These are phyloP conservation scores for Sugiyamaella japonica DNA, from an alignment of 1,139 yeast species.

Conservation along the genomic window DNA sequence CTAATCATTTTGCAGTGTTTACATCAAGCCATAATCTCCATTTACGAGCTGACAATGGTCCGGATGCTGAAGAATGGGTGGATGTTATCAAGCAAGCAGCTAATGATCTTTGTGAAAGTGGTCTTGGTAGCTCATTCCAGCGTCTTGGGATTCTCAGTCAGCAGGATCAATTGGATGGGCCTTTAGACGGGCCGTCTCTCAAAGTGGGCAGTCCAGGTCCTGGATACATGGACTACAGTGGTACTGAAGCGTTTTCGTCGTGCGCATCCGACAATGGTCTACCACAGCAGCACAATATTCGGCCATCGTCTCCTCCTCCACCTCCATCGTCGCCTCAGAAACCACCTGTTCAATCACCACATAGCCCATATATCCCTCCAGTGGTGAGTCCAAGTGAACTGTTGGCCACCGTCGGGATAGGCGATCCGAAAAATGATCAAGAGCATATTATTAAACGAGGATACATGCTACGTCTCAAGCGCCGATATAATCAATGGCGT, in stretches of 20 bases:
- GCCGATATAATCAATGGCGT: conserved; percentile 52
- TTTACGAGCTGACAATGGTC: conserved; percentile 44
- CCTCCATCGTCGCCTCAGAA: background rate
- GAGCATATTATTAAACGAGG: conserved; percentile 50
- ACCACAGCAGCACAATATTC: background rate
- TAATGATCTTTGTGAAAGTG: conserved; percentile 31
- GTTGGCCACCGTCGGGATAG: conserved; percentile 10
- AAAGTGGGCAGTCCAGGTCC: conserved; percentile 14
- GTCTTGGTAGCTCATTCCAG: conserved; percentile 32
- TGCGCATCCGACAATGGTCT: conserved; percentile 18
- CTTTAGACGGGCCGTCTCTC: background rate
- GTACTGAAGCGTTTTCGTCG: conserved; percentile 22
- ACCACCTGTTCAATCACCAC: conserved; percentile 1
- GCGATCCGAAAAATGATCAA: conserved; percentile 17
- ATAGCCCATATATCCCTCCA: conserved; percentile 3
- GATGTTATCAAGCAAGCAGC: conserved; percentile 40
- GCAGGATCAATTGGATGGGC: conserved; percentile 10
- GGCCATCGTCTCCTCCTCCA: background rate
- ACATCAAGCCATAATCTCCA: conserved; percentile 48
- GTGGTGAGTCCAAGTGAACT: conserved; percentile 10
- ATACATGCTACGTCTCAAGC: conserved; percentile 44
- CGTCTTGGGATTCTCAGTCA: conserved; percentile 22
- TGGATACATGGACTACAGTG: conserved; percentile 18
- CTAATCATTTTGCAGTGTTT: conserved; percentile 46
- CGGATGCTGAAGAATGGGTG: conserved; percentile 48